Conservation (phyloP, 2,329 filamentous ascomycete genomes). For the Bipolaris sorokiniana region DNA sequence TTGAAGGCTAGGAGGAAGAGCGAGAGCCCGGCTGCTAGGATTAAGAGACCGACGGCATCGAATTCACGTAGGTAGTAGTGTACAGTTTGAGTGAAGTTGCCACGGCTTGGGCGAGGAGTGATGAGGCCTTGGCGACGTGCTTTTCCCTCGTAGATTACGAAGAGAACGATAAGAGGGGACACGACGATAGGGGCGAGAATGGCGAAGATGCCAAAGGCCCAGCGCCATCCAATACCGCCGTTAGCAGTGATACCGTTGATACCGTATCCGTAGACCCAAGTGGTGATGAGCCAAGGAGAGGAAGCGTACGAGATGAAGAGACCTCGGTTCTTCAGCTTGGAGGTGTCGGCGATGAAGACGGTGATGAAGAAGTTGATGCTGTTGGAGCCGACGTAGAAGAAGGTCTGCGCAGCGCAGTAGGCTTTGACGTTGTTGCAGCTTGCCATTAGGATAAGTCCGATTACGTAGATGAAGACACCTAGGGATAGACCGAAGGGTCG, state of each 20-base stretch:
- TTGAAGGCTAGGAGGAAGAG: conserved; percentile 73
- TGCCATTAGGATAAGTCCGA: conserved; percentile 70
- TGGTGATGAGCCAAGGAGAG: conserved; percentile 43
- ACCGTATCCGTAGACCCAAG: conserved; percentile 38
- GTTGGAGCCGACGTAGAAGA: conserved; percentile 68
- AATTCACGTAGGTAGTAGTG: conserved; percentile 66
- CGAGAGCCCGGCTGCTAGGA: conserved; percentile 66
- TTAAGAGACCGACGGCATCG: conserved; percentile 66
- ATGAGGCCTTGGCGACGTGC: conserved; percentile 64
- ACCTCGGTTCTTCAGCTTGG: conserved; percentile 65
- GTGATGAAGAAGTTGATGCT: conserved; percentile 67
- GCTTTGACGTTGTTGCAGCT: conserved; percentile 65
- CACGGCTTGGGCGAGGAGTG: conserved; percentile 52
- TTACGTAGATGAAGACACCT: conserved; percentile 38
- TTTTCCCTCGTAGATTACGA: conserved; percentile 64
- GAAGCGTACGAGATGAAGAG: conserved; percentile 62
- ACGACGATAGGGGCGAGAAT: conserved; percentile 68
- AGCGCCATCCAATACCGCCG: conserved; percentile 62
- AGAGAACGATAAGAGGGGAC: conserved; percentile 65
- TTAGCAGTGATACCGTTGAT: conserved; percentile 53
- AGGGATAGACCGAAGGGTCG: conserved; percentile 47
- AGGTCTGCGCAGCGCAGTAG: conserved; percentile 70
- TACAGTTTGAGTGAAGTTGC: conserved; percentile 56
- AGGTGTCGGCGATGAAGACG: conserved; percentile 73
- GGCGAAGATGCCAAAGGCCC: conserved; percentile 71